These are phyloP conservation scores for Rhodamnia argentea DNA, from an alignment of 345 rosid genomes.

Conservation along the genomic window DNA sequence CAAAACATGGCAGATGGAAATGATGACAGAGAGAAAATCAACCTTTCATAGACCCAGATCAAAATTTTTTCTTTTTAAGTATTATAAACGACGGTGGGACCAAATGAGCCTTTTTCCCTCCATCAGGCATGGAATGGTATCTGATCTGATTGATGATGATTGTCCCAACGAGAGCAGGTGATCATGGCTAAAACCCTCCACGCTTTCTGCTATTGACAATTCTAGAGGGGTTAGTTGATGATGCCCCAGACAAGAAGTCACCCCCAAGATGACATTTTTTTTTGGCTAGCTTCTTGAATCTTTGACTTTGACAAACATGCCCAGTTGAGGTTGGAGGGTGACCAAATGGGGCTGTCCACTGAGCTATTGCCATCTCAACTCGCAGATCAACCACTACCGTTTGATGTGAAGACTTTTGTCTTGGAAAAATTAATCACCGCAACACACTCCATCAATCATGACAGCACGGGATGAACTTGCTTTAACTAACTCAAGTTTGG, in stretches of 20 bases:
- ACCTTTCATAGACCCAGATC: background rate
- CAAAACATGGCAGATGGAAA: background rate
- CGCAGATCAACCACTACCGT: background rate
- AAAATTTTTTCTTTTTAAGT: background rate
- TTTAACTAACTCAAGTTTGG: background rate
- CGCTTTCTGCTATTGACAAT: background rate
- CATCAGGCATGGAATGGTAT: background rate
- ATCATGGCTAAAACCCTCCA: background rate
- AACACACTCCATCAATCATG: background rate
- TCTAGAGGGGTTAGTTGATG: background rate
- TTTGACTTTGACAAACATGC: background rate
- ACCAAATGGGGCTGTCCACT: background rate
- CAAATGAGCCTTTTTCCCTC: background rate
- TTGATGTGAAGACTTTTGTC: background rate
- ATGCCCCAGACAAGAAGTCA: background rate
- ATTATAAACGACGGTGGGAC: background rate
- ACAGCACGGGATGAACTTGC: background rate
- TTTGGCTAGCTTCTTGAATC: background rate
- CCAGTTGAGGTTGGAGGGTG: background rate
- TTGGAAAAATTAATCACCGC: background rate
- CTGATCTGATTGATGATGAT: background rate
- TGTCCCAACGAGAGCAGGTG: conserved; percentile 2
- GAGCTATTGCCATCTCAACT: background rate
- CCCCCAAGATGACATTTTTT: background rate
- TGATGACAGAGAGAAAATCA: background rate